Conservation (phyloP, 148 eudicot genomes). For the Vaccinium macrocarpon region DNA sequence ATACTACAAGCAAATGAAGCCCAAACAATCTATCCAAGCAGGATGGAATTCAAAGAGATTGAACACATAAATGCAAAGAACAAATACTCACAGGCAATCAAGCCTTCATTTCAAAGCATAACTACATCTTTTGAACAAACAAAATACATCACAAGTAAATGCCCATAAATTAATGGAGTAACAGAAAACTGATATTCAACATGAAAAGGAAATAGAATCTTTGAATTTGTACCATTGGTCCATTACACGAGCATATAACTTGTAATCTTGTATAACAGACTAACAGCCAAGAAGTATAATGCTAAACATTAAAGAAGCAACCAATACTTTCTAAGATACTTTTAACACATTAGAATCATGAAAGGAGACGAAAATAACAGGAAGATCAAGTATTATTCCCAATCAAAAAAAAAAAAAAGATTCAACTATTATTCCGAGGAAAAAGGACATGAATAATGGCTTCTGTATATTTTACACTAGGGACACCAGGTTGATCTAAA, state of each 20-base stretch:
- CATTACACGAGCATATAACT: not conserved
- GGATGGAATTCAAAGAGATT: not conserved
- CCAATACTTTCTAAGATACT: not conserved
- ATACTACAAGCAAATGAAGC: not conserved
- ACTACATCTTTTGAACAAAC: not conserved
- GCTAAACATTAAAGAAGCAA: not conserved
- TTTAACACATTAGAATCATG: not conserved
- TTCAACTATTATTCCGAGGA: not conserved
- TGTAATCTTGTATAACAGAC: too few species aligned
- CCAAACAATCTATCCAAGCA: not conserved
- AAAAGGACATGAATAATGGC: not conserved
- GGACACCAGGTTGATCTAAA: not conserved
- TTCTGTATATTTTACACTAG: not conserved
- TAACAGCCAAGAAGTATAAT: not conserved
- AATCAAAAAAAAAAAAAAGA: too few species aligned
- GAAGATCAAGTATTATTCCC: not conserved
- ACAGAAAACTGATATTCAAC: not conserved
- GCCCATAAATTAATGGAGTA: not conserved
- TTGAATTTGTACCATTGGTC: not conserved
- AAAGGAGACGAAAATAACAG: not conserved
- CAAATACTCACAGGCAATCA: constrained; percentile 3
- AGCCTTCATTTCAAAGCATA: not conserved
- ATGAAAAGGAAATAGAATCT: constrained; percentile 1
- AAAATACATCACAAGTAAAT: not conserved
- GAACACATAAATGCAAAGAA: not conserved